Conservation (phyloP, 176 grass and related monocot genomes). For the Rhynchospora breviuscula region DNA sequence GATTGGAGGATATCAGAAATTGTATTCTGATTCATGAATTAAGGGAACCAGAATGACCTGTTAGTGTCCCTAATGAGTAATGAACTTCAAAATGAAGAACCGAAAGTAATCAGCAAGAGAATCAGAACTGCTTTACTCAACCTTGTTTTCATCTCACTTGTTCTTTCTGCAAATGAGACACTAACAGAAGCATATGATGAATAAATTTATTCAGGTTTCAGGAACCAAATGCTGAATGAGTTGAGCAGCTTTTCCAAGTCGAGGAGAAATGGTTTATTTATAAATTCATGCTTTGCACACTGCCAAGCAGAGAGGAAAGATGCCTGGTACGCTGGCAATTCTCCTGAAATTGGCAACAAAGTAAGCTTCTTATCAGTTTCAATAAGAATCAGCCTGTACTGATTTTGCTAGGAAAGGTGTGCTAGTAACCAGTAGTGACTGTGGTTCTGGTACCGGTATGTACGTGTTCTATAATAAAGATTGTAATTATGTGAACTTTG, state of each 20-base stretch:
- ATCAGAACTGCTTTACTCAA: background rate
- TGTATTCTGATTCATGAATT: background rate
- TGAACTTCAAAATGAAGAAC: background rate
- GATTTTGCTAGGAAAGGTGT: background rate
- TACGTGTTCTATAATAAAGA: background rate
- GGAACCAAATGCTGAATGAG: conserved; percentile 77
- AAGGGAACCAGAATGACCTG: background rate
- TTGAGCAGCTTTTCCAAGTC: conserved; percentile 57
- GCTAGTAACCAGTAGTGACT: background rate
- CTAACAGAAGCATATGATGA: background rate
- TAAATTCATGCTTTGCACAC: conserved; percentile 98
- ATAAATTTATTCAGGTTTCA: conserved; percentile 49
- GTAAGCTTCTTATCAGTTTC: conserved; percentile 26
- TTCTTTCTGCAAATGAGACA: background rate
- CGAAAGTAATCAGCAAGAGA: background rate
- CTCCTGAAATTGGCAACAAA: conserved; percentile 74
- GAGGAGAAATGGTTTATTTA: conserved; percentile 71
- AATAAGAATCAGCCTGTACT: background rate
- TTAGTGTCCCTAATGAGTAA: too few relatives aligned
- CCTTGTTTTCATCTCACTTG: background rate
- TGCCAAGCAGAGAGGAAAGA: conserved; percentile 90
- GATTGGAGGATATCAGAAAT: background rate
- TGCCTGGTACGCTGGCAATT: conserved; percentile 73
- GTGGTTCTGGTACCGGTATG: background rate
- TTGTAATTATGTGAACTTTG: background rate